phyloP scores from a whole-genome alignment of 148 eudicot genomes.

The Fagopyrum esculentum region DNA sequence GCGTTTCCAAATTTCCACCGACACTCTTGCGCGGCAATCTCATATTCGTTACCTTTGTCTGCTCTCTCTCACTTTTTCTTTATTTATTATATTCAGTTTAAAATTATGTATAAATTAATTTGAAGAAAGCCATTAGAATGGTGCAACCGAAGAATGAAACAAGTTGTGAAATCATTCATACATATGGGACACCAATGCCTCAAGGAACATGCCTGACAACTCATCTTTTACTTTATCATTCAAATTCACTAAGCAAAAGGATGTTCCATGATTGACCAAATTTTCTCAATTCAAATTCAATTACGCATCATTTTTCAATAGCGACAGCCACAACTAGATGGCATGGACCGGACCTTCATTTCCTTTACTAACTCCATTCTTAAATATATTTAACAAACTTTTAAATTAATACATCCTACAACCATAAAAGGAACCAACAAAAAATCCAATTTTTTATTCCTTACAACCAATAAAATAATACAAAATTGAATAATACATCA shows the following conservation, averaged over 20 bases:
- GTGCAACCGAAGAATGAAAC: background rate
- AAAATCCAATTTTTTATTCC: background rate
- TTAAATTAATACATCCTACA: too few relatives aligned
- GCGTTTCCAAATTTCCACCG: background rate
- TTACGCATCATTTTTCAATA: background rate
- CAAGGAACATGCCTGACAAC: background rate
- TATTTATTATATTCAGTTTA: too few relatives aligned
- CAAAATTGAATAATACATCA: background rate
- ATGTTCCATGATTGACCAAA: conserved; percentile 2
- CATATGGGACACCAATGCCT: background rate
- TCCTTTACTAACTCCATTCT: background rate
- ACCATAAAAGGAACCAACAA: background rate
- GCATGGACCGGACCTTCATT: conserved; percentile 6
- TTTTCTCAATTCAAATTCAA: conserved; percentile 6
- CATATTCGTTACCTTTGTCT: background rate
- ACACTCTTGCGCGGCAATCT: background rate
- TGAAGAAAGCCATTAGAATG: too few relatives aligned
- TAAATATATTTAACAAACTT: too few relatives aligned
- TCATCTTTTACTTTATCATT: background rate
- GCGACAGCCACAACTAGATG: conserved; percentile 4
- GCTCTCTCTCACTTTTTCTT: background rate
- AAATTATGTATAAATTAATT: background rate
- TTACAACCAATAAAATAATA: background rate
- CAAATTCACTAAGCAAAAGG: background rate
- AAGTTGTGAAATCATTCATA: background rate